Percentiles rank a stretch among this genome's conserved stretches.
phyloP scores from a whole-genome alignment of 768 basidiomycete genomes.

The Suillus americanus region DNA sequence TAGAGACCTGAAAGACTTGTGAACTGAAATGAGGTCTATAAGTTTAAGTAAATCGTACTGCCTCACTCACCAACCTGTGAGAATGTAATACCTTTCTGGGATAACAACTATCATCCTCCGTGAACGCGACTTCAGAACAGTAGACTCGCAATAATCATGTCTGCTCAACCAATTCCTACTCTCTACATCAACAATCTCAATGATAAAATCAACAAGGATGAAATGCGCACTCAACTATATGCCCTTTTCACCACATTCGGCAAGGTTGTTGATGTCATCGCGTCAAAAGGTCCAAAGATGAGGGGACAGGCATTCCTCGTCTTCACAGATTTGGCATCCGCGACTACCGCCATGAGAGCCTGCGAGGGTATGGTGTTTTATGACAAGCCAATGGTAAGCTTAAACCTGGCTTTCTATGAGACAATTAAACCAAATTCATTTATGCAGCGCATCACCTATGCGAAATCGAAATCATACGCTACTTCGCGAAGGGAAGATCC shows the following conservation, averaged over 20 bases:
- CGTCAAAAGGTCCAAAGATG: constrained; percentile 82
- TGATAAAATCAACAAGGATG: constrained; percentile 89
- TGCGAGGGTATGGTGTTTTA: constrained; percentile 94
- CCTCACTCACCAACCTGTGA: constrained; percentile 14
- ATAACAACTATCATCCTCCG: neutral
- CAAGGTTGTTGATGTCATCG: constrained; percentile 90
- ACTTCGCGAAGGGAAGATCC: constrained; percentile 79
- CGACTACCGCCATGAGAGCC: constrained; percentile 90
- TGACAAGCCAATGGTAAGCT: constrained; percentile 84
- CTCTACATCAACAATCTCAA: constrained; percentile 94
- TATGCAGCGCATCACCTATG: constrained; percentile 83
- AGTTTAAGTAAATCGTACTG: neutral
- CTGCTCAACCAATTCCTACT: constrained; percentile 77
- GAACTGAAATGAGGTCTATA: neutral
- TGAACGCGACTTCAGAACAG: neutral
- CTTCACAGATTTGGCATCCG: constrained; percentile 86
- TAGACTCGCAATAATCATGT: constrained; percentile 27
- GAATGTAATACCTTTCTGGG: constrained; percentile 23
- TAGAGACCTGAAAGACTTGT: neutral
- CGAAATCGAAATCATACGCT: constrained; percentile 86
- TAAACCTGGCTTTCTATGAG: constrained; percentile 6
- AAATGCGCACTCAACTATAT: constrained; percentile 79
- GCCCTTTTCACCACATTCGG: constrained; percentile 93
- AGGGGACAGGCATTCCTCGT: constrained; percentile 96
- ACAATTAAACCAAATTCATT: neutral